phyloP scores from a whole-genome alignment of 441 rosid genomes.

The Lagerstroemia fauriei region DNA sequence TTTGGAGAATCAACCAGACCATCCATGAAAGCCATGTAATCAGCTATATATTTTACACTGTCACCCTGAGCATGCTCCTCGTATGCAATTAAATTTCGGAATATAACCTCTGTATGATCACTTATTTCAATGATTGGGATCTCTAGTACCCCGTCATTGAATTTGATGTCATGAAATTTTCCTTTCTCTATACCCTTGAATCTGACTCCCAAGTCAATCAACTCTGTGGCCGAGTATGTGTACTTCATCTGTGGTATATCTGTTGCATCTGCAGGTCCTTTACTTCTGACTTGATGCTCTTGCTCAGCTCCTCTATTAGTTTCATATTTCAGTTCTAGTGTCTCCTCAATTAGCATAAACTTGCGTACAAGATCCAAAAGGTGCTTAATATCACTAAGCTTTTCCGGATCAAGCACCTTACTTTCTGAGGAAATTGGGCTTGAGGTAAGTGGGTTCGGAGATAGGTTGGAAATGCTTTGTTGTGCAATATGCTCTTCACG shows the following conservation, averaged over 20 bases:
- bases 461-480: neutral
- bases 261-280: too few species aligned
- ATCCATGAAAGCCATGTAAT: constrained; percentile 17
- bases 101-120: neutral
- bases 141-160: constrained; percentile 15
- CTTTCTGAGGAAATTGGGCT: too few species aligned
- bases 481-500: too few species aligned
- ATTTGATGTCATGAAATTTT: constrained; percentile 17
- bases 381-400: constrained; percentile 1
- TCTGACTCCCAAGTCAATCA: constrained; percentile 28
- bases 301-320: neutral
- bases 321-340: neutral
- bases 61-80: neutral
- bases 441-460: neutral
- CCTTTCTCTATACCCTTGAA: neutral
- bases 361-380: constrained; percentile 1
- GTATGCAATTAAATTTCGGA: constrained; percentile 23
- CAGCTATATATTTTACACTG: neutral
- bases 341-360: neutral
- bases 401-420: neutral
- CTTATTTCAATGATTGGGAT: constrained; percentile 21
- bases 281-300: too few species aligned
- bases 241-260: neutral
- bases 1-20: constrained; percentile 15
- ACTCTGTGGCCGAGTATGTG: constrained; percentile 25